Evolutionary conservation across 2,329 filamentous ascomycete genomes (phyloP), one percentile per base, ranked within the genome.

Genomic region (Penicillium sclerotiorum): DNA sequence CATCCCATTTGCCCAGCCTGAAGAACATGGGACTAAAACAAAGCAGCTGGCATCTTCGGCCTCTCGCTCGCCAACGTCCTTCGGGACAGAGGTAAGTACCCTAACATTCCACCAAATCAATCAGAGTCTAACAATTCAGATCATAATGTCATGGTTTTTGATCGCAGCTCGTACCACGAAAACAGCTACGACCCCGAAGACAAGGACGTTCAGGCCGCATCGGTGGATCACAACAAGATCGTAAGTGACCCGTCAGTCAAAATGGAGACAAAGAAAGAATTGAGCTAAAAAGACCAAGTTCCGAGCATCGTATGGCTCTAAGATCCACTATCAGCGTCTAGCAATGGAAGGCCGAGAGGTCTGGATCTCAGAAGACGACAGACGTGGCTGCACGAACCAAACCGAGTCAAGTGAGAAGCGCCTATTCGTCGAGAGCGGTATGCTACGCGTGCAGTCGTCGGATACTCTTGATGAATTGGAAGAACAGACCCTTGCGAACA

Each of bases 181-280:
- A 57, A 52, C 43, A 45, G 35, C 13, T 57, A 57, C 12, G 46
- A 48, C 20, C 43, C 55, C 13, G 44, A 41, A 18, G 49, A 51
- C 18, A 47, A 53, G 8, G 45, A 47, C 23, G 48, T 55, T 15
- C 55, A 57, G 17, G 55, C 55, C 36, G 55, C 55, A 35, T 57
- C 55, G 5, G 55, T 52, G 8, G 55, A 57, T 35, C 47, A 53
- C n/a, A 57, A 57, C 47, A 57, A 57, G 35, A 57, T 57, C 6
- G 55, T 55, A 23, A 32, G 55, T 23, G n/a, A n/a, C n/a, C n/a
- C n/a, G n/a, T n/a, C n/a, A n/a, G n/a, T n/a, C n/a, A n/a, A n/a
- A n/a, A n/a, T n/a, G n/a, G n/a, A n/a, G n/a, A n/a, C n/a, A n/a
- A 13, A 7, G 8, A 20, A 15, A 17, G 8, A 4, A 38, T 27